phyloP scores from a whole-genome alignment of 805 yeast species.

The Teunomyces barrocoloradensis region DNA sequence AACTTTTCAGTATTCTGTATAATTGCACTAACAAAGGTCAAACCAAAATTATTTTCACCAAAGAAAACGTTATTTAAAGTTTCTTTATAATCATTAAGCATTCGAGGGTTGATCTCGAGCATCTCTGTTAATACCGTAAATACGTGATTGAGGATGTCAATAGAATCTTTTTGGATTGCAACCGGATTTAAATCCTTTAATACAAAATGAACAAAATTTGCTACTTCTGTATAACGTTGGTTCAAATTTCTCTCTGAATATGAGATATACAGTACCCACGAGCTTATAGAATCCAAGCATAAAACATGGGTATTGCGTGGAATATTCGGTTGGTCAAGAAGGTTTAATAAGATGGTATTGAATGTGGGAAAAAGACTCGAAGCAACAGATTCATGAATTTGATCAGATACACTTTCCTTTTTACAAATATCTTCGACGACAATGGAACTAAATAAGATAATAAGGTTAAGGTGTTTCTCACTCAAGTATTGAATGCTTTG shows the following conservation, averaged over 20 bases:
- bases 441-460: constrained; percentile 41
- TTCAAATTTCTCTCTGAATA: constrained; percentile 34
- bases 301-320: constrained; percentile 6
- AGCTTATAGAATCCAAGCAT: constrained; percentile 25
- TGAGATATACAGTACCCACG: constrained; percentile 40
- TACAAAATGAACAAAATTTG: constrained; percentile 10
- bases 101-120: constrained; percentile 44
- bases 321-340: not conserved
- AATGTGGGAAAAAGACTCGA: constrained; percentile 28
- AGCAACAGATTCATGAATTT: constrained; percentile 40
- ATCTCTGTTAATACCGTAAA: constrained; percentile 41
- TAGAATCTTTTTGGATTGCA: not conserved
- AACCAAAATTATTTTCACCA: constrained; percentile 42
- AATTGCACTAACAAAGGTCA: constrained; percentile 31
- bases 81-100: constrained; percentile 32
- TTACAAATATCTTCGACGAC: constrained; percentile 52
- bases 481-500: constrained; percentile 1
- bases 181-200: constrained; percentile 4
- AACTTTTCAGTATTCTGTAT: constrained; percentile 27
- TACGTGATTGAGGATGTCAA: constrained; percentile 16
- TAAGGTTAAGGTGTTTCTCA: constrained; percentile 14
- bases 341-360: constrained; percentile 13
- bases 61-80: constrained; percentile 36
- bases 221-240: constrained; percentile 21
- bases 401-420: constrained; percentile 19